These are phyloP conservation scores for Aspergillus phoenicis DNA, from an alignment of 2,329 filamentous ascomycete species.

Conservation along the genomic window DNA sequence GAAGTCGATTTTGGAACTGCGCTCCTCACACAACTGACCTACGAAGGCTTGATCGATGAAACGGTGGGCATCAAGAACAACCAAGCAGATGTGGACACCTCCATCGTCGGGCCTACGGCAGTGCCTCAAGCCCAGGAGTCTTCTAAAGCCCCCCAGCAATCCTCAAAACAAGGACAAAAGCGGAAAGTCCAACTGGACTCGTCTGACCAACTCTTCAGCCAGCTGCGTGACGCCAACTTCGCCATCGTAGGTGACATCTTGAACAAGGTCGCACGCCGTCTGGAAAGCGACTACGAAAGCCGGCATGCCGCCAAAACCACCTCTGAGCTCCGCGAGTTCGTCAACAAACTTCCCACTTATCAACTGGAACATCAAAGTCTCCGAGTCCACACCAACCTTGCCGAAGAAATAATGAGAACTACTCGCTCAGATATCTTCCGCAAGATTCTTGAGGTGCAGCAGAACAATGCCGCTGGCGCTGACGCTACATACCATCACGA, in stretches of 20 bases:
- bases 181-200: conserved; percentile 87
- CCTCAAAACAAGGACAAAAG: conserved; percentile 68
- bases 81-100: conserved; percentile 88
- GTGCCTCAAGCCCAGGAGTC: conserved; percentile 58
- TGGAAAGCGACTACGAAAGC: conserved; percentile 85
- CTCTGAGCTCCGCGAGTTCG: conserved; percentile 89
- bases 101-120: conserved; percentile 74
- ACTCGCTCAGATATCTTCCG: conserved; percentile 89
- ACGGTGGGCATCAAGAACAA: conserved; percentile 90
- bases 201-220: conserved; percentile 83
- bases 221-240: conserved; percentile 90
- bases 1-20: conserved; percentile 93
- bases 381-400: conserved; percentile 87
- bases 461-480: conserved; percentile 87
- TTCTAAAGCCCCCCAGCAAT: conserved; percentile 49
- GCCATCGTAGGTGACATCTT: conserved; percentile 86
- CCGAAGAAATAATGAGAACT: conserved; percentile 92
- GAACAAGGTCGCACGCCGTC: conserved; percentile 84
- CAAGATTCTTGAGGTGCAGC: conserved; percentile 86
- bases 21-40: conserved; percentile 91
- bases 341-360: conserved; percentile 87
- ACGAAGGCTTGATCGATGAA: conserved; percentile 94
- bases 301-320: conserved; percentile 85
- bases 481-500: conserved; percentile 90
- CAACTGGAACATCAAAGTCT: conserved; percentile 91